Percentiles rank a stretch among this genome's conserved stretches.
phyloP scores from a whole-genome alignment of 306 rosid genomes.

The Geum urbanum region DNA sequence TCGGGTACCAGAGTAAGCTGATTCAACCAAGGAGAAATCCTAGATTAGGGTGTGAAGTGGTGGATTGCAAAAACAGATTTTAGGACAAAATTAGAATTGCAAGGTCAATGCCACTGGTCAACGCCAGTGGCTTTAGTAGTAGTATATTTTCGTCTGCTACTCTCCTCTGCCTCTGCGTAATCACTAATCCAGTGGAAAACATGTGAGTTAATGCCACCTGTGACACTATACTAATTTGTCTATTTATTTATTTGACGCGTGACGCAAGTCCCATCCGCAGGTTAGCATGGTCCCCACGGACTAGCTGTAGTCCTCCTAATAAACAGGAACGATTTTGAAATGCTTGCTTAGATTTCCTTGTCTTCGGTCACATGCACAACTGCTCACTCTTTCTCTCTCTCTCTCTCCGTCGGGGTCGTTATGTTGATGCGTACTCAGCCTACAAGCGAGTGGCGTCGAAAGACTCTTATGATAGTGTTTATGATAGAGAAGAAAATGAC shows the following conservation, averaged over 20 bases:
- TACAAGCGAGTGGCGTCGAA: conserved; percentile 50
- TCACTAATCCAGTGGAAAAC: not conserved
- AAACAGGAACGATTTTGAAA: conserved; percentile 16
- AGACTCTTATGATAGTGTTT: conserved; percentile 29
- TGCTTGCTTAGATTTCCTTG: conserved; percentile 26
- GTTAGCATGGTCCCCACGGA: not conserved
- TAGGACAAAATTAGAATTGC: too few relatives aligned
- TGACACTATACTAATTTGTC: too few relatives aligned
- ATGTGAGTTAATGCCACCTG: not conserved
- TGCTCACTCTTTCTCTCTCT: conserved; percentile 15
- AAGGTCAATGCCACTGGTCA: too few relatives aligned
- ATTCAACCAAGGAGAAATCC: too few relatives aligned
- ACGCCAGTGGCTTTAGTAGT: too few relatives aligned
- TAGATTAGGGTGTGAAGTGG: too few relatives aligned
- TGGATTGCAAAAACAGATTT: too few relatives aligned
- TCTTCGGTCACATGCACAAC: not conserved
- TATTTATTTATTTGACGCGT: too few relatives aligned
- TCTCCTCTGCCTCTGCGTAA: not conserved
- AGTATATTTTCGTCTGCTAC: too few relatives aligned
- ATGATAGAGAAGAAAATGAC: conserved; percentile 50
- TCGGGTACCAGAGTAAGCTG: too few relatives aligned
- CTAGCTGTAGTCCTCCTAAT: not conserved
- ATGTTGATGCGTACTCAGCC: conserved; percentile 21
- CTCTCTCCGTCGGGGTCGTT: conserved; percentile 49
- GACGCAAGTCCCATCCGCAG: not conserved